Base-by-base conservation (phyloP, 805 yeast species). In the Ogataea polymorpha region DNA sequence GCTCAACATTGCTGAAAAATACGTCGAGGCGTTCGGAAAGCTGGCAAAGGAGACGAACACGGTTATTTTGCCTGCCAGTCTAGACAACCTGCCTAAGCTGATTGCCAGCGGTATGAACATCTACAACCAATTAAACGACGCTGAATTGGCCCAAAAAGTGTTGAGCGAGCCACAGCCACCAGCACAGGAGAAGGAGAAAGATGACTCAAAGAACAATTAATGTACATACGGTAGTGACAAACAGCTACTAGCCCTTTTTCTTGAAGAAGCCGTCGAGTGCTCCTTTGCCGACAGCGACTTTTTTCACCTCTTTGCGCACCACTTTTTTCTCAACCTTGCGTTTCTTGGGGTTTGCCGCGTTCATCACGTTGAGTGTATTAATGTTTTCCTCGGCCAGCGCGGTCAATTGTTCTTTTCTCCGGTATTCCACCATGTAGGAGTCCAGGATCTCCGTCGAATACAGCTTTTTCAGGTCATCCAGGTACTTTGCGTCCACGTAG, bases 1-100 rank as follows among this genome's bases (percentile, higher is more conserved):
- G 15, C 71, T 87, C 48, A 88, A 82, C 61, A 80, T 86, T 31
- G 95, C 96, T 12, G 90, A 84, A 58, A 84, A 82, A 57, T 86
- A 86, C 60, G 85, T 86, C 46, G 84, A 80, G 39, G 86, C 91
- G 23, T 86, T 87, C 58, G 82, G 84, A 35, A 80, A 86, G 53
- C 70, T 86, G 54, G 95, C 95, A 18, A 86, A 86, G 67, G 91
- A 85, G 61, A 66, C 82, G 23, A 86, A 84, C 56, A 83, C 93
- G 1, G 72, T 87, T 13, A 81, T 86, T 26, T 72, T 86, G 18
- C 96, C 96, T 12, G 74, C 88, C 9, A 82, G 81, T 41, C 63
- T 86, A 59, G 82, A 85, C 48, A 89, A 86, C 54, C 66, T 86
- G 59, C 80, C 90, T 35, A 70, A 79, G 20, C 73, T 82, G 68